A percentile compares a stretch with the other conserved stretches of the same genome.
phyloP scores from a whole-genome alignment of 2,329 filamentous ascomycete genomes.

The Neobulgaria alba region DNA sequence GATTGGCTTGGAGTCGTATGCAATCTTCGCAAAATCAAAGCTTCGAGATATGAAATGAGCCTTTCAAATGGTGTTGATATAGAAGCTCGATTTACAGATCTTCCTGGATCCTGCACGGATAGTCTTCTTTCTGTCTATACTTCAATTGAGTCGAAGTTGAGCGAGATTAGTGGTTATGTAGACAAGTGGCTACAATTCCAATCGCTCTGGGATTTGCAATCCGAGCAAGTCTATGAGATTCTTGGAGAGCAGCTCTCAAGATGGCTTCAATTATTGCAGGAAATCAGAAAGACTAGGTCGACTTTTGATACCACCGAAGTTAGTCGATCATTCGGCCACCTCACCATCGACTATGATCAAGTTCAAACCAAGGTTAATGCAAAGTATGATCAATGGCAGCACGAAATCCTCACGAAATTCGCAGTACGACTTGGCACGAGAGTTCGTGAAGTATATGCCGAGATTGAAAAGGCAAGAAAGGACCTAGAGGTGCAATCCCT shows the following conservation, averaged over 20 bases:
- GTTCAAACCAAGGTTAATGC: slow-evolving; percentile 98
- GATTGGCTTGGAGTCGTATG: slow-evolving; percentile 90
- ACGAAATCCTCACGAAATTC: slow-evolving; percentile 92
- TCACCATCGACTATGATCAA: slow-evolving; percentile 95
- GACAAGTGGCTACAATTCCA: slow-evolving; percentile 99
- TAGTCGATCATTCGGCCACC: slow-evolving; percentile 83
- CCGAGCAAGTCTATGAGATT: slow-evolving; percentile 87
- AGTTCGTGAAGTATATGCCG: slow-evolving; percentile 85
- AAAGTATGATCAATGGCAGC: slow-evolving; percentile 99
- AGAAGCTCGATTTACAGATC: slow-evolving; percentile 68
- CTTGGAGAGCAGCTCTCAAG: slow-evolving; percentile 84
- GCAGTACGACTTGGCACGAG: slow-evolving; percentile 78
- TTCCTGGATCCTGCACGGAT: slow-evolving; percentile 75
- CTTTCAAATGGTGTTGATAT: slow-evolving; percentile 58
- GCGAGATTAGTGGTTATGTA: slow-evolving; percentile 74
- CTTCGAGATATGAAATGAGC: slow-evolving; percentile 87
- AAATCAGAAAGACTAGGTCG: slow-evolving; percentile 88
- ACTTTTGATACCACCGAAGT: slow-evolving; percentile 98
- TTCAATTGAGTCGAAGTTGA: slow-evolving; percentile 74
- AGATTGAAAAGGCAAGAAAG: slow-evolving; percentile 82
- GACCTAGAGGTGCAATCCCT: slow-evolving; percentile 88
- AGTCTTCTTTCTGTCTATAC: slow-evolving; percentile 73
- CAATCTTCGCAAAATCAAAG: slow-evolving; percentile 88
- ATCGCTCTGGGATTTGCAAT: slow-evolving; percentile 94
- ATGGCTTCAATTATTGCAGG: slow-evolving; percentile 93